Evolutionary conservation across 306 rosid genomes (phyloP), one percentile per base, ranked within the genome.

Genomic region (Boehmeria nivea): DNA sequence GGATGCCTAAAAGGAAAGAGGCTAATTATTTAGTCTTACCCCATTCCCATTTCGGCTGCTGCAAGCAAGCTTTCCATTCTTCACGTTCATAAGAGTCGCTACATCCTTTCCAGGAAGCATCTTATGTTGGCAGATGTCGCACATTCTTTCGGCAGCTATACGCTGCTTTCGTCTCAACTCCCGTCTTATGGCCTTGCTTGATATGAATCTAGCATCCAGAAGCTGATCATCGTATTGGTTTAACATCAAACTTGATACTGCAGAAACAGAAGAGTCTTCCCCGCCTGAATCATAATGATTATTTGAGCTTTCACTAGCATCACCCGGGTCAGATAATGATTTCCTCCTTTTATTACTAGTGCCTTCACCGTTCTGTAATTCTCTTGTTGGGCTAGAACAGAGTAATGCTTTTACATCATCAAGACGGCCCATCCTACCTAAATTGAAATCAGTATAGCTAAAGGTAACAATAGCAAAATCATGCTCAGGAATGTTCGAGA

Each of bases 71-170:
- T 70, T 82, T 74, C 83, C 78, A 51, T 94, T 82, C 82, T 82
- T 80, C 73, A 82, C 33, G 72, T 90, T 86, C 61, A 84, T 15
- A 46, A 90, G 84, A 10, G 95, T 70, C 12, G 95, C 89, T 33
- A 90, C 98, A 79, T 90, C 95, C 75, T 82, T 90, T 57, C 95
- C 84, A 46, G 95, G 86, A 72, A 86, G 85, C 91, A 90, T 86
- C 78, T 81, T 90, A 58, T 78, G 95, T 59, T 84, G 86, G 83
- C 98, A 90, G 70, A 90, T 78, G 63, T 78, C 81, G 59, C 98
- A 90, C 78, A 75, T 75, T 72, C 84, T 82, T 56, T 88, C 98
- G 37, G 88, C 81, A 40, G 86, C 91, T 71, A 70, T 61, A 34
- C 88, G 90, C 44, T 84, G 88, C 45, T 77, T 78, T 59, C 80